Percentiles rank a stretch among this genome's conserved stretches.
phyloP scores from a whole-genome alignment of 768 basidiomycete genomes.

The Amanita brunnescens region DNA sequence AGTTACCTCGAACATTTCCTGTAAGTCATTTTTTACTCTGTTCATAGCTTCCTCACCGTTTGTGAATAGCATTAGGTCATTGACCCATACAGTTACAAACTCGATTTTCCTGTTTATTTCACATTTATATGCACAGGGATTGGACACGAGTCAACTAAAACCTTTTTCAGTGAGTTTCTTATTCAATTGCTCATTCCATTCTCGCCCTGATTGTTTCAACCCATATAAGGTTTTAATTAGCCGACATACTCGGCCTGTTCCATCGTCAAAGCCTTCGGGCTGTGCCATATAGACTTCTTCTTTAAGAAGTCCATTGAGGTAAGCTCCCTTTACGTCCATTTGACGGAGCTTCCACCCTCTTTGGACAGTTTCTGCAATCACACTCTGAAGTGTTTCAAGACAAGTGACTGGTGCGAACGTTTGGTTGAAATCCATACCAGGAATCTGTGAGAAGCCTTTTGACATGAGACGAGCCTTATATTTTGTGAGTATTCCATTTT shows the following conservation, averaged over 20 bases:
- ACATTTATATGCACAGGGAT: slow-evolving; percentile 10
- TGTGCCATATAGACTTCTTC: slow-evolving; percentile 32
- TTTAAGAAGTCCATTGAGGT: slow-evolving; percentile 20
- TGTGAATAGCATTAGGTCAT: slow-evolving; percentile 4
- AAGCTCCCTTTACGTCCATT: slow-evolving; percentile 33
- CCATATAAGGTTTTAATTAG: slow-evolving; percentile 28
- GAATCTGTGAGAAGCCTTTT: slow-evolving; percentile 27
- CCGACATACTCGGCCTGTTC: slow-evolving; percentile 15
- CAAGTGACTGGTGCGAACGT: slow-evolving; percentile 23
- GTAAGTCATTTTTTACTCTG: slow-evolving; percentile 4
- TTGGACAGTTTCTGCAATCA: slow-evolving; percentile 27
- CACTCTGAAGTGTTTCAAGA: slow-evolving; percentile 19
- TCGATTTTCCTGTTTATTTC: not conserved
- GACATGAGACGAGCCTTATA: slow-evolving; percentile 27
- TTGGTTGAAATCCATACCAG: slow-evolving; percentile 26
- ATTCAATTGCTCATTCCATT: slow-evolving; percentile 20
- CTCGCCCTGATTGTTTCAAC: slow-evolving; percentile 21
- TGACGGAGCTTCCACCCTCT: slow-evolving; percentile 26
- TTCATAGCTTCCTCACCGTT: not conserved
- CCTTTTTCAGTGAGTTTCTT: slow-evolving; percentile 8
- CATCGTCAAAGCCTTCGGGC: slow-evolving; percentile 23
- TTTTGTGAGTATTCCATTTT: slow-evolving; percentile 20
- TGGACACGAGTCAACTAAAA: slow-evolving; percentile 9
- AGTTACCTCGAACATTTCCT: not conserved
- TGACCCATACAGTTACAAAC: slow-evolving; percentile 6